phyloP scores from a whole-genome alignment of 371 early-diverging fungal species.

The Basidiobolus meristosporus region DNA sequence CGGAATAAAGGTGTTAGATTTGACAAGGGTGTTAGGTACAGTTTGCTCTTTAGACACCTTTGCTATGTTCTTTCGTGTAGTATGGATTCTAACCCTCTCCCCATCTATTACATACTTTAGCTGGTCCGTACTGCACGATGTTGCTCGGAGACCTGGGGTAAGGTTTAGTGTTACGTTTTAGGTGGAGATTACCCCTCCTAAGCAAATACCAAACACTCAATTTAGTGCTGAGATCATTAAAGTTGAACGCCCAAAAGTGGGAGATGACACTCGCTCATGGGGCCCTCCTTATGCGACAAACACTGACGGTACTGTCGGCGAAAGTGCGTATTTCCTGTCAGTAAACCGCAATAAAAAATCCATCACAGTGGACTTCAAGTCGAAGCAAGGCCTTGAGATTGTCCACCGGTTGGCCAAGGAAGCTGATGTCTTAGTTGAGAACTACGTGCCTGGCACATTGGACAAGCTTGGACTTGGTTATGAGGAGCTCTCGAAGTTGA shows the following conservation, averaged over 20 bases:
- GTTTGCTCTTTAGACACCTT: slow-evolving; percentile 1
- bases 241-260: slow-evolving; percentile 57
- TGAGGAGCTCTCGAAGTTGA: slow-evolving; percentile 34
- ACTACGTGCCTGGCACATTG: slow-evolving; percentile 78
- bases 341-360: slow-evolving; percentile 84
- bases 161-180: background rate
- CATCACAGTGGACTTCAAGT: slow-evolving; percentile 67
- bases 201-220: background rate
- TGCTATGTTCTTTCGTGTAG: slow-evolving; percentile 2
- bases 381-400: slow-evolving; percentile 32
- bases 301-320: slow-evolving; percentile 18
- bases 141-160: slow-evolving; percentile 75
- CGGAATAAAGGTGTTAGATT: slow-evolving; percentile 61
- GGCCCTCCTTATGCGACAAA: slow-evolving; percentile 49
- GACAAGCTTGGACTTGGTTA: slow-evolving; percentile 58
- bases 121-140: slow-evolving; percentile 73
- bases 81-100: slow-evolving; percentile 1
- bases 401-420: slow-evolving; percentile 39
- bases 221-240: slow-evolving; percentile 77
- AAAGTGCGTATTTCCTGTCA: slow-evolving; percentile 78
- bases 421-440: slow-evolving; percentile 75
- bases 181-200: background rate
- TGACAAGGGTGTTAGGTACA: slow-evolving; percentile 61
- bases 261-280: slow-evolving; percentile 80
- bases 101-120: slow-evolving; percentile 8